These are phyloP conservation scores for Trichoderma breve DNA, from an alignment of 2,329 filamentous ascomycete genomes.

Conservation along the genomic window DNA sequence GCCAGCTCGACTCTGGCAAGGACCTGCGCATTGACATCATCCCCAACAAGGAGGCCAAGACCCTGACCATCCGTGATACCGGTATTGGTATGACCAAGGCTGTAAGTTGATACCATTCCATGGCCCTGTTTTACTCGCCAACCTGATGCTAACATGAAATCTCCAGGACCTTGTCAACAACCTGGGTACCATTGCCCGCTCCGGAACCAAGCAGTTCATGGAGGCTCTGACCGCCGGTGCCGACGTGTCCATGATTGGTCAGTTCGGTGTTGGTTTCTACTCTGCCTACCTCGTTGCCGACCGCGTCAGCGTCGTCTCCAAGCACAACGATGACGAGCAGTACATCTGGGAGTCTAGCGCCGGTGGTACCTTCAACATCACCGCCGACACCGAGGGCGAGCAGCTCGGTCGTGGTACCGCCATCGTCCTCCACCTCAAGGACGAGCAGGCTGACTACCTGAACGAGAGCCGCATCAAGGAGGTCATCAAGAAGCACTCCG, in stretches of 20 bases:
- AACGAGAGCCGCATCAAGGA: slow-evolving; percentile 99
- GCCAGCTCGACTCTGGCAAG: slow-evolving; percentile 96
- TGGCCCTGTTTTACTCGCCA: background rate
- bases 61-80: slow-evolving; percentile 92
- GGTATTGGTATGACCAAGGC: slow-evolving; percentile 99
- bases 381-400: slow-evolving; percentile 85
- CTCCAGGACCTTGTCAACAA: slow-evolving; percentile 95
- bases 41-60: slow-evolving; percentile 96
- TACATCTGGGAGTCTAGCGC: slow-evolving; percentile 99
- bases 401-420: slow-evolving; percentile 91
- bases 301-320: slow-evolving; percentile 91
- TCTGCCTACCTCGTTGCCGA: slow-evolving; percentile 99
- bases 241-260: slow-evolving; percentile 99
- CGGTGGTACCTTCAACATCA: slow-evolving; percentile 95
- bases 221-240: slow-evolving; percentile 97
- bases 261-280: slow-evolving; percentile 99
- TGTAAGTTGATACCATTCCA: slow-evolving; percentile 57
- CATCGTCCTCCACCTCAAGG: slow-evolving; percentile 98
- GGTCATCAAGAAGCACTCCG: slow-evolving; percentile 99
- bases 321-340: slow-evolving; percentile 99
- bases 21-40: slow-evolving; percentile 99
- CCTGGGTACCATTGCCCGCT: slow-evolving; percentile 98
- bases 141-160: slow-evolving; percentile 17
- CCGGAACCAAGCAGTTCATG: slow-evolving; percentile 99
- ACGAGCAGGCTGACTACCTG: slow-evolving; percentile 97